Evolutionary conservation across 306 rosid genomes (phyloP).

Genomic region (Fragaria ananassa): DNA sequence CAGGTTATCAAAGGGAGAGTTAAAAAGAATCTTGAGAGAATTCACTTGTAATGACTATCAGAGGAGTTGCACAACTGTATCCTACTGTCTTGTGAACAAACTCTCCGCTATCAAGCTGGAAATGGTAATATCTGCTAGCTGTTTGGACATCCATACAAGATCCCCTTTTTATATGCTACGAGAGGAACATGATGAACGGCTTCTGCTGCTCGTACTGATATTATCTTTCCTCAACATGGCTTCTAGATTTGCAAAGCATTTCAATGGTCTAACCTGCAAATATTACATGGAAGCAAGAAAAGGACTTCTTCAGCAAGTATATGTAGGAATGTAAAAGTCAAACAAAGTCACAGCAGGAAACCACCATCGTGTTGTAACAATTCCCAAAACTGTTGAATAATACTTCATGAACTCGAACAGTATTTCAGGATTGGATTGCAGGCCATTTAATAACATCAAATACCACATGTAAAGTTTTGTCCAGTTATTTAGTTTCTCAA

Average conservation of each 20-base stretch:
- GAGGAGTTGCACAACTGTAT: constrained; percentile 27
- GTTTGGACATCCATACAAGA: constrained; percentile 13
- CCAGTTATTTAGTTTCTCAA: neutral
- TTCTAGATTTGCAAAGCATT: constrained; percentile 74
- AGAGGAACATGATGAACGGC: constrained; percentile 62
- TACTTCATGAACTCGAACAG: neutral
- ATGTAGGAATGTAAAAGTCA: neutral
- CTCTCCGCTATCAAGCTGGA: constrained; percentile 16
- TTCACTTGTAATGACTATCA: neutral
- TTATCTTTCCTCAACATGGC: constrained; percentile 63
- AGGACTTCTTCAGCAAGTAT: constrained; percentile 3
- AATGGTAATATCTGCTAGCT: constrained; percentile 10
- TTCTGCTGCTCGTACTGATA: constrained; percentile 40
- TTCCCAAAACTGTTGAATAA: neutral
- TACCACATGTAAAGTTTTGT: neutral
- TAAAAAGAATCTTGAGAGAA: neutral
- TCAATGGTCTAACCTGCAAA: constrained; percentile 78
- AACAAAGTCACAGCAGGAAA: neutral
- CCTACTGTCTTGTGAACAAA: constrained; percentile 17
- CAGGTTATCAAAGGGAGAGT: constrained; percentile 22
- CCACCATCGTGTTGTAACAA: neutral
- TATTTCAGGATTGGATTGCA: neutral
- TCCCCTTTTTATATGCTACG: constrained; percentile 26
- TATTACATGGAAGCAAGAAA: constrained; percentile 17
- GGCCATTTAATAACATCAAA: neutral